phyloP scores from a whole-genome alignment of 2,329 filamentous ascomycete genomes.

The Fusarium globosum region DNA sequence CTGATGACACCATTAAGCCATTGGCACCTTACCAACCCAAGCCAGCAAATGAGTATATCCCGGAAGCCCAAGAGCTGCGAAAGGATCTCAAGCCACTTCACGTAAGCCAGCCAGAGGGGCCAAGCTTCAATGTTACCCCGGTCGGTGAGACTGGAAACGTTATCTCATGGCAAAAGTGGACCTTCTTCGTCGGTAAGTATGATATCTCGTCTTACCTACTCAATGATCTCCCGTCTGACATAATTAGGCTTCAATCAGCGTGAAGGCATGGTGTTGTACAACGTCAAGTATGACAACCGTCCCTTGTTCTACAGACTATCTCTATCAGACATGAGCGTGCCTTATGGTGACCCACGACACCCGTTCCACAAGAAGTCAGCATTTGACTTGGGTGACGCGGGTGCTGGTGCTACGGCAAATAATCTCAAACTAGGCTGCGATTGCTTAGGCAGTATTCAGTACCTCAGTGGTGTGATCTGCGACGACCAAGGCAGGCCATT shows the following conservation, averaged over 20 bases:
- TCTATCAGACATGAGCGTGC: conserved; percentile 77
- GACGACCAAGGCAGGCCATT: conserved; percentile 64
- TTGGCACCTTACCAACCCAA: conserved; percentile 11
- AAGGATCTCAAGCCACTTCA: conserved; percentile 76
- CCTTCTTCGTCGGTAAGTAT: conserved; percentile 66
- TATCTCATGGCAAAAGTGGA: conserved; percentile 75
- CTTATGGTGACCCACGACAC: conserved; percentile 73
- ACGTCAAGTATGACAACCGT: conserved; percentile 73
- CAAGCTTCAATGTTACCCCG: conserved; percentile 67
- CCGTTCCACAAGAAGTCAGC: conserved; percentile 77
- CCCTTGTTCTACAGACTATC: conserved; percentile 76
- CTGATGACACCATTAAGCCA: conserved; percentile 8
- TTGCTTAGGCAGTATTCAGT: conserved; percentile 75
- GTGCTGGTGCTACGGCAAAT: conserved; percentile 74
- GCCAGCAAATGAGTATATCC: conserved; percentile 56
- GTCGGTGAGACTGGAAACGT: conserved; percentile 50
- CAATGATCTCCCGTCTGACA: not conserved
- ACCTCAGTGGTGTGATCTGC: conserved; percentile 68
- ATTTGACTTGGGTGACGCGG: conserved; percentile 78
- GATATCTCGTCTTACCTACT: accelerated
- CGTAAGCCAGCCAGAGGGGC: conserved; percentile 76
- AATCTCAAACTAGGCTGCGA: conserved; percentile 77
- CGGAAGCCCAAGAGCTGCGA: conserved; percentile 63
- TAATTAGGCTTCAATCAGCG: conserved; percentile 69
- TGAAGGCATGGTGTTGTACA: conserved; percentile 77